Percentiles rank a stretch among this genome's conserved stretches.
Evolutionary conservation across 495 filamentous ascomycete species (phyloP).

Genomic region (Oleoguttula mirabilis): DNA sequence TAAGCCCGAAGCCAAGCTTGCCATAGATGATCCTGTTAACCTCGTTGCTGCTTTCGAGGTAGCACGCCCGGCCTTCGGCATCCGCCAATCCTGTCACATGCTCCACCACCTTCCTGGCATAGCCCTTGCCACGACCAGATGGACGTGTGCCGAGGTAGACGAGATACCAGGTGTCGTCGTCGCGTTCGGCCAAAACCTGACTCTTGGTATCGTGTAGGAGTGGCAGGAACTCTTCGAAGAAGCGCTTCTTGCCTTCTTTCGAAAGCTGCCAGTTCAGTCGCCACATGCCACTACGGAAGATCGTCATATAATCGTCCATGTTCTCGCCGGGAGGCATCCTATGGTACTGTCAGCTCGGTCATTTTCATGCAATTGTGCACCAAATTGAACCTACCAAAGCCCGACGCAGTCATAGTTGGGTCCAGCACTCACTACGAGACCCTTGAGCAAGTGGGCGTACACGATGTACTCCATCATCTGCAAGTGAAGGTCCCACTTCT

Average conservation of each 20-base stretch:
- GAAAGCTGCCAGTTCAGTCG: conserved; percentile 58
- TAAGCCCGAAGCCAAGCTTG: conserved; percentile 54
- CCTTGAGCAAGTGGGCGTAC: conserved; percentile 57
- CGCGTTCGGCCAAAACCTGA: conserved; percentile 48
- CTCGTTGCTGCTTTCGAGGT: conserved; percentile 62
- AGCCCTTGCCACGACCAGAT: conserved; percentile 51
- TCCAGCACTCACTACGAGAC: conserved; percentile 58
- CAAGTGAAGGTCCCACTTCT: conserved; percentile 62
- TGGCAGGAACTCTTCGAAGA: conserved; percentile 66
- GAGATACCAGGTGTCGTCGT: conserved; percentile 56
- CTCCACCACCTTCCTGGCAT: conserved; percentile 54
- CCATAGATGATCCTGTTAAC: conserved; percentile 57
- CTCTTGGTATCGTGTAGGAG: conserved; percentile 61
- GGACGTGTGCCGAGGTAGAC: conserved; percentile 68
- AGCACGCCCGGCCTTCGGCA: conserved; percentile 47
- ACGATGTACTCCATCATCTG: conserved; percentile 62
- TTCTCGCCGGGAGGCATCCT: conserved; percentile 69
- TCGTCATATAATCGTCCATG: conserved; percentile 59
- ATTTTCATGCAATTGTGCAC: too few species aligned
- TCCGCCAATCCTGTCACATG: conserved; percentile 54
- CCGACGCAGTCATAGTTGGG: conserved; percentile 63
- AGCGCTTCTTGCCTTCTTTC: conserved; percentile 54
- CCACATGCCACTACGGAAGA: conserved; percentile 61
- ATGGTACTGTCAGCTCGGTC: not conserved
- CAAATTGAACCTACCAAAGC: conserved; percentile 57